Evolutionary conservation across 2,329 filamentous ascomycete species (phyloP), one percentile per base, ranked within the genome.

Genomic region (Xylariomycetidae sp.): DNA sequence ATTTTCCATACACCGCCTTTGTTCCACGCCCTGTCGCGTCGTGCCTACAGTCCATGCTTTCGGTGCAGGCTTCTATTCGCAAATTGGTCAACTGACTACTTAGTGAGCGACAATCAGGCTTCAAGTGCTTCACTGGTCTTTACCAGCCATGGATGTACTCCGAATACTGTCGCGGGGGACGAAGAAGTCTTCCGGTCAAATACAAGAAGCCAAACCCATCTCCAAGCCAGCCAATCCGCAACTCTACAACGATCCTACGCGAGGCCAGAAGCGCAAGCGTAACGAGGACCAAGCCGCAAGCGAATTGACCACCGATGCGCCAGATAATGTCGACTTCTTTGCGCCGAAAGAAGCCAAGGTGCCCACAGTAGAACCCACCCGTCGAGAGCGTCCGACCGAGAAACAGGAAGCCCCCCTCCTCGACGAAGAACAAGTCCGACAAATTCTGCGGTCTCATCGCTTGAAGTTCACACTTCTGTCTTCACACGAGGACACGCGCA

Each of bases 391-490:
- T n/a, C 26, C 15, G n/a, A 34, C 32, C 33, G 36, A 48, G 5
- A 37, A 52, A n/a, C 19, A 38, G 10, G 42, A 43, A 17, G 35
- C 57, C 14, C 56, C 60, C 18, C 51, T 60, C 9, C 68, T 87
- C 47, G 74, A 77, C 48, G 72, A 83, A 49, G 79, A 82, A 36
- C 77, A 89, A 54, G 81, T 85, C 48, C 80, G 82, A 48, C 76
- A 80, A 39, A 68, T 90, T 9, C 63, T 95, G 40, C 79, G 80
- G 40, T 82, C 79, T 36, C 87, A 95, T 59, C 84, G 88, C 43
- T 68, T 95, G 44, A 95, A 95, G 58, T 74, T 93, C 24, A 85
- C 84, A 0, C 66, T 93, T 30, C 64, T 95, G n/a, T 76, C 74
- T 16, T 70, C 68, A 25, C 49, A 64, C 25, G 61, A 61, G 16